These are phyloP conservation scores for Fusarium sp. DNA, from an alignment of 2,329 filamentous ascomycete genomes.

Conservation along the genomic window DNA sequence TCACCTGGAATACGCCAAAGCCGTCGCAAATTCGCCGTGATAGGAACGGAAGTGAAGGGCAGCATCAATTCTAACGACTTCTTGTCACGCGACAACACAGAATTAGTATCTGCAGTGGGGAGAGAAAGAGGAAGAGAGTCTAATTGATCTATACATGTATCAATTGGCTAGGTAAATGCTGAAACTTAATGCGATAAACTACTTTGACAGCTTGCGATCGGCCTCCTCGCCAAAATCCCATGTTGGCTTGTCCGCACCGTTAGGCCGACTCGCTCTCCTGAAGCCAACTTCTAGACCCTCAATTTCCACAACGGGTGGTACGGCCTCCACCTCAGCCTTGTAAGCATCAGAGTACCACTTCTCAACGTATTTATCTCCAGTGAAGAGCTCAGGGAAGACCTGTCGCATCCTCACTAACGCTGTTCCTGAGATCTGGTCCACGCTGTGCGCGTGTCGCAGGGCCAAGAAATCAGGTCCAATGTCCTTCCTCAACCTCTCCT, in stretches of 20 bases:
- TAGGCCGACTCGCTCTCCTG: constrained; percentile 53
- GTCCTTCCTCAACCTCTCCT: constrained; percentile 59
- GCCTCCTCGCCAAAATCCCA: constrained; percentile 57
- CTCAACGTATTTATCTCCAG: constrained; percentile 19
- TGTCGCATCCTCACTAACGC: constrained; percentile 57
- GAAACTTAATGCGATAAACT: background rate
- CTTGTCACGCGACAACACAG: background rate
- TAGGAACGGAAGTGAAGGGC: background rate
- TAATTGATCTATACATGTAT: background rate
- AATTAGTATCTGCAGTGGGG: too few relatives aligned
- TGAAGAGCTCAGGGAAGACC: constrained; percentile 27
- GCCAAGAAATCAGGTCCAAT: constrained; percentile 63
- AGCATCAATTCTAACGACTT: background rate
- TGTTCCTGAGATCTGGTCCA: constrained; percentile 70
- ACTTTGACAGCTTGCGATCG: constrained; percentile 11
- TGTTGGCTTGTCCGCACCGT: constrained; percentile 65
- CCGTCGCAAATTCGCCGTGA: background rate
- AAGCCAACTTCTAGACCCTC: constrained; percentile 56
- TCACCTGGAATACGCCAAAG: background rate
- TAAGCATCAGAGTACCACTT: constrained; percentile 35
- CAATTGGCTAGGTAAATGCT: background rate
- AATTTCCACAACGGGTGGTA: constrained; percentile 57
- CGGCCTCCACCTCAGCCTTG: constrained; percentile 49
- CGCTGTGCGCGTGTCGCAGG: constrained; percentile 68
- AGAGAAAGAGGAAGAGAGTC: background rate